Percentiles rank a stretch among this genome's conserved stretches.
These are phyloP conservation scores for Rossbeevera mucosa DNA, from an alignment of 768 basidiomycete genomes.

Conservation along the genomic window DNA sequence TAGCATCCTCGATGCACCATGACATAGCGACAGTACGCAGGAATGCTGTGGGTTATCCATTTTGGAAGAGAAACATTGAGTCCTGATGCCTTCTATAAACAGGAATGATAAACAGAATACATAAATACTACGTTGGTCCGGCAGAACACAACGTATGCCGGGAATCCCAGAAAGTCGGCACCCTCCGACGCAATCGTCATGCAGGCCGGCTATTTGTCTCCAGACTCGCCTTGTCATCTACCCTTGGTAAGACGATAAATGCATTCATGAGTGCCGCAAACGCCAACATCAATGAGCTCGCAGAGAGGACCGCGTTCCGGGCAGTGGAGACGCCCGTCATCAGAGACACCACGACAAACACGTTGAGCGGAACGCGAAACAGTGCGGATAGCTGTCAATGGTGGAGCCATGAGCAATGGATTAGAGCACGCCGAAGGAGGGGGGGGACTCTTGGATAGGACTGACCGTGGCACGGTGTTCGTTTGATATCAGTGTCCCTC, in stretches of 20 bases:
- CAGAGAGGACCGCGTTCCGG: constrained; percentile 54
- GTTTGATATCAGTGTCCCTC: constrained; percentile 60
- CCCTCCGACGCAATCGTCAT: constrained; percentile 3
- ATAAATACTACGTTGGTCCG: background rate
- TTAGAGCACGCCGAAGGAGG: background rate
- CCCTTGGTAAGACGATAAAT: constrained; percentile 39
- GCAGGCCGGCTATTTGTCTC: constrained; percentile 20
- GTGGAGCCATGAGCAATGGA: background rate
- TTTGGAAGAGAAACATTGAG: background rate
- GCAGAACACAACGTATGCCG: background rate
- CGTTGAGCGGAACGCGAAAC: constrained; percentile 70
- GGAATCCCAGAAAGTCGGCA: background rate
- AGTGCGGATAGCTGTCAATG: constrained; percentile 53
- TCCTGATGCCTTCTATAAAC: background rate
- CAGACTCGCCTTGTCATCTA: constrained; percentile 18
- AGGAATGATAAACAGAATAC: background rate
- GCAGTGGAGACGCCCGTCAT: constrained; percentile 66
- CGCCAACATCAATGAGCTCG: constrained; percentile 51
- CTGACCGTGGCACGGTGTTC: constrained; percentile 72
- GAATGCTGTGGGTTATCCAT: background rate
- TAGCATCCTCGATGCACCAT: background rate
- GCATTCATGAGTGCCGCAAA: constrained; percentile 59
- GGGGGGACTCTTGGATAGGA: background rate
- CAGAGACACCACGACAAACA: constrained; percentile 67
- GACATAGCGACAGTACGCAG: background rate